phyloP scores from a whole-genome alignment of 208 protist genomes.

The Tetramitus jugosus region DNA sequence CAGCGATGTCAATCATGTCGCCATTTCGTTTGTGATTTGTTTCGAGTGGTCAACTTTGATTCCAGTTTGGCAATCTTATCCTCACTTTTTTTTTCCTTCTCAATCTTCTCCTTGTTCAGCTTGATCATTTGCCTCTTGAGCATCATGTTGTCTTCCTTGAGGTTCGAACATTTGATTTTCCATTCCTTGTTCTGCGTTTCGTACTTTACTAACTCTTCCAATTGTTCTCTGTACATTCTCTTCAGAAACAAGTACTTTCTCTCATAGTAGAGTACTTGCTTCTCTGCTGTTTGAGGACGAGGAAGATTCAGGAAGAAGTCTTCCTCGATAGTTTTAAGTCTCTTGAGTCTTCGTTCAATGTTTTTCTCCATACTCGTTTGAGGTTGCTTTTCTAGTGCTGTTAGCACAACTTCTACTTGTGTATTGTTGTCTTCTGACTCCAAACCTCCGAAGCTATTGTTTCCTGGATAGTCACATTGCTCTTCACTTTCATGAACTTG shows the following conservation, averaged over 20 bases:
- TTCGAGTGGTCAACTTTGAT: not conserved
- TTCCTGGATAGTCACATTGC: too few relatives aligned
- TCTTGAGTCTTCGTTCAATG: too few relatives aligned
- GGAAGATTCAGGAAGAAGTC: constrained; percentile 5
- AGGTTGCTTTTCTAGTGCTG: too few relatives aligned
- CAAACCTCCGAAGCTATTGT: too few relatives aligned
- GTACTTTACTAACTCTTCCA: not conserved
- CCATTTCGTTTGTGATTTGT: too few relatives aligned
- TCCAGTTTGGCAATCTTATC: not conserved
- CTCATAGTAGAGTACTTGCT: constrained; percentile 10
- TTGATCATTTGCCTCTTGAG: not conserved
- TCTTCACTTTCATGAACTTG: too few relatives aligned
- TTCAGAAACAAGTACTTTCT: constrained; percentile 12
- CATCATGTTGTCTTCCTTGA: not conserved
- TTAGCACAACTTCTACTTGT: too few relatives aligned
- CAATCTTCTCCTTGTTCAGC: not conserved
- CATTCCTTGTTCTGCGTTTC: not conserved
- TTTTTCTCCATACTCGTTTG: too few relatives aligned
- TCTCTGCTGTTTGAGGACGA: not conserved
- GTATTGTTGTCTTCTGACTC: too few relatives aligned
- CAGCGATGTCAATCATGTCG: too few relatives aligned
- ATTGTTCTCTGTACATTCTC: not conserved
- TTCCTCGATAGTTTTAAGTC: too few relatives aligned
- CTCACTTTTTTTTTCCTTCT: not conserved
- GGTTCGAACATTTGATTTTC: not conserved